Evolutionary conservation across 306 rosid species (phyloP), one percentile per base, ranked within the genome.

Genomic region (Quercus glauca): DNA sequence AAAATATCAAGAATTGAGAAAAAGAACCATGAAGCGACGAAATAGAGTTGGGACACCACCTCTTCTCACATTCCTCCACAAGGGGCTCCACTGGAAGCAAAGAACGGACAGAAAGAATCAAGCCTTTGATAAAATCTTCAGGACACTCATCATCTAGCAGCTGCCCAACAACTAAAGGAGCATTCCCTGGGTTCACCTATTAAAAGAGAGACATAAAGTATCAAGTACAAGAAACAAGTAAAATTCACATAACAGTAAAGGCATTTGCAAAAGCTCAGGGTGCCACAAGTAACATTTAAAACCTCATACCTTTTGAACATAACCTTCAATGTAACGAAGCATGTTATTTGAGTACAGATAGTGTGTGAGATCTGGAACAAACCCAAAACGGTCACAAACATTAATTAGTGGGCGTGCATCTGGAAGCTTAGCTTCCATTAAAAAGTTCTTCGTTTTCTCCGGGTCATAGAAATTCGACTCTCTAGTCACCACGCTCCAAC

Each of bases 401-500:
- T 96, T 96, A 79, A 96, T 96, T 53, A 96, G 83, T 21, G 99
- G 99, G 0, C 99, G 93, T 14, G 99, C 99, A 87, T 96, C 99
- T 0, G 99, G 99, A 85, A 96, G 98, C 86, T 96, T 96, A 55
- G 93, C 98, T 85, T 96, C 99, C 98, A 93, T 96, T 19, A 96
- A 81, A 81, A 96, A 96, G 85, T 96, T 96, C 94, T 96, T 96
- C 0, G 98, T 92, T 80, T 96, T 96, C 91, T 93, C 99, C 3
- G 99, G 82, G 15, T 96, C 99, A 75, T 96, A 96, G 89, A 96
- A 96, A 79, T 88, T 93, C 67, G 99, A 96, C 86, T 96, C 99
- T 91, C 99, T 87, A 14, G 99, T 96, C 79, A 96, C 98, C 98
- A 55, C 99, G 98, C 83, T 96, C 99, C 99, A 1, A 96, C 99